Base-by-base conservation (phyloP, 2,329 filamentous ascomycete species). In the Didymella arachidicola region DNA sequence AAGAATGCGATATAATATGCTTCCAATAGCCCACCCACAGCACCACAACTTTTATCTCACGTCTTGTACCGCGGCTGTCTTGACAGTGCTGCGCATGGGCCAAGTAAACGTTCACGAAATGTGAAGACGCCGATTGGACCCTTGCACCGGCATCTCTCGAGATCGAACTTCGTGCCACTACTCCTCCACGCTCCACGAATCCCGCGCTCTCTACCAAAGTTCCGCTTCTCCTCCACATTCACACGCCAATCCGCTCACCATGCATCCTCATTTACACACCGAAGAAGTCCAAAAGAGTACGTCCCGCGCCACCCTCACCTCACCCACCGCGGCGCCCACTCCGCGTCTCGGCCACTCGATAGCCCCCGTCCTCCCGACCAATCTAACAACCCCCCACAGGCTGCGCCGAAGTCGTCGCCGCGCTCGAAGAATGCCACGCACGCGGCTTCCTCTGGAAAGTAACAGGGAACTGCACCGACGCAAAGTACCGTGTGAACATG, bases 261-360 rank as follows among this genome's bases (percentile, higher is more conserved):
- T 99, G 95, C 95, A 99, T 91, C 96, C 95, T 53, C 94, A 97
- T 81, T 82, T 99, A 2, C 93, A 98, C 76, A 97, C 92, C 27
- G 92, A 95, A 77, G 89, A 97, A 75, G 96, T 96, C 70, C 72
- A 75, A 47, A 83, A 86, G 68, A 93, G 94, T 97, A 85, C 42
- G 80, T 41, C 25, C 7, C 39, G n/a, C 22, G 22, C 22, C 22
- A 22, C 22, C 22, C 22, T 22, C 22, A 22, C 22, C 22, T 22
- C 22, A 22, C 22, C n/a, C n/a, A n/a, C n/a, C n/a, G n/a, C n/a
- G n/a, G n/a, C n/a, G n/a, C n/a, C n/a, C n/a, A 3, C 22, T 22
- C 22, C 3, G 22, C 22, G 22, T 3, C 22, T 22, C 22, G 3
- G 22, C 22, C 22, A 2, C 22, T 22, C 22, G 10, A 29, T 29